phyloP scores from a whole-genome alignment of 2,329 filamentous ascomycete species.

The Phoma sp. region DNA sequence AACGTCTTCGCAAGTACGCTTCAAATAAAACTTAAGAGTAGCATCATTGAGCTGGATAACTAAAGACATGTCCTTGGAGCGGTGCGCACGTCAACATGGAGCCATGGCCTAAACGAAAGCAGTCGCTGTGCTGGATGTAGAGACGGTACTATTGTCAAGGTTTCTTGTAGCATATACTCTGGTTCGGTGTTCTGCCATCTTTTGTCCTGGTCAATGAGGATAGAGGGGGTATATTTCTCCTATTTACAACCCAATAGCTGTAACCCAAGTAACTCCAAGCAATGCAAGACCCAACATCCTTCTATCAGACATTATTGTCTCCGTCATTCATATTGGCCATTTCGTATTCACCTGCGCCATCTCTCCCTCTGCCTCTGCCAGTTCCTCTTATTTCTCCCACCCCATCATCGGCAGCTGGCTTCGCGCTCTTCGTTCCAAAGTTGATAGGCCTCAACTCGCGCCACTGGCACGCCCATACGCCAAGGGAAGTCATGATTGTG shows the following conservation, averaged over 20 bases:
- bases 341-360: conserved; percentile 58
- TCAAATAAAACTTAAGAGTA: too few species aligned
- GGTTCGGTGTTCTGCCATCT: conserved; percentile 26
- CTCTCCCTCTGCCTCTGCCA: conserved; percentile 51
- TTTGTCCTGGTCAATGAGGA: conserved; percentile 26
- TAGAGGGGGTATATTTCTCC: conserved; percentile 24
- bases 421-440: conserved; percentile 69
- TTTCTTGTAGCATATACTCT: too few species aligned
- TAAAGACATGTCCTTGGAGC: neutral
- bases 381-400: conserved; percentile 50
- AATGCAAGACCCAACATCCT: conserved; percentile 32
- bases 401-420: conserved; percentile 46
- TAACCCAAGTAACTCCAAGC: conserved; percentile 33
- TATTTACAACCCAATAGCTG: conserved; percentile 1
- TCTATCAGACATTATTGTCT: conserved; percentile 44
- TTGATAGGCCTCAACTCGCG: conserved; percentile 87
- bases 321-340: conserved; percentile 55
- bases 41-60: neutral
- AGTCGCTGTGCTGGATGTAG: conserved; percentile 20
- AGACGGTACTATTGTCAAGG: conserved; percentile 18
- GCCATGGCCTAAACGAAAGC: conserved; percentile 22
- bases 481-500: conserved; percentile 71
- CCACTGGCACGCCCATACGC: conserved; percentile 91
- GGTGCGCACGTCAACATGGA: conserved; percentile 10
- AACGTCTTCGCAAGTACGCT: too few species aligned